Base-by-base conservation (phyloP, 1,284 basidiomycete species). In the Cryptococcus sp. region DNA sequence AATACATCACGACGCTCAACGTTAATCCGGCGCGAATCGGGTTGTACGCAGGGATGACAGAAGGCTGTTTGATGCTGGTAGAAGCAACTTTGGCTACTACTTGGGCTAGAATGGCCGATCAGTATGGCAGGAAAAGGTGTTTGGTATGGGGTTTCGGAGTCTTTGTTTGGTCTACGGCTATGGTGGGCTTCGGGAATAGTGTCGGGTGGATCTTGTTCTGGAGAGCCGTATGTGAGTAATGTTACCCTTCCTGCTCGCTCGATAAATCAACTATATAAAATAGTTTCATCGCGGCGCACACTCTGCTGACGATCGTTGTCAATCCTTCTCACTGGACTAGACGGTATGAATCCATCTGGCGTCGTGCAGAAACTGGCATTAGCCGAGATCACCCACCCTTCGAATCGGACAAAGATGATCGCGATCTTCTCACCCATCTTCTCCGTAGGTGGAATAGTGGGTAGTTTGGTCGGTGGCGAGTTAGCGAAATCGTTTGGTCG, bases 21-120 rank as follows among this genome's bases (percentile, higher is more conserved):
- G 65, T 64, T 10, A 20, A 61, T 4, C 48, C 48, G 5, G 61
- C 63, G 29, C 48, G 51, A 22, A 64, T 69, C 22, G 67, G 67
- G 1, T 50, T 69, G 19, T 69, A 63, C 46, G 50, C 67, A 3
- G 67, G 67, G 11, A 10, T 69, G 20, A 61, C 41, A 1, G 67
- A 69, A 40, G 67, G 67, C 13, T 40, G 51, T 2, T 43, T 69
- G 55, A 67, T 67, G 65, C n/a, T 67, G n/a, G 50, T 58, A 13
- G 67, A 69, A 52, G 67, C 67, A 4, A 19, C 57, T 1, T 43
- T 52, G 11, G 67, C 65, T 16, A 56, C 65, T 1, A 55, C 50
- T 16, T 67, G 63, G 63, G 65, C 65, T 0, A 60, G 51, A 44
- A n/a, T 62, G 19, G 63, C 63, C 15, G 67, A 69, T 40, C 52